These are phyloP conservation scores for Tinospora cordifolia DNA, from an alignment of 164 flowering plant species.

Conservation along the genomic window DNA sequence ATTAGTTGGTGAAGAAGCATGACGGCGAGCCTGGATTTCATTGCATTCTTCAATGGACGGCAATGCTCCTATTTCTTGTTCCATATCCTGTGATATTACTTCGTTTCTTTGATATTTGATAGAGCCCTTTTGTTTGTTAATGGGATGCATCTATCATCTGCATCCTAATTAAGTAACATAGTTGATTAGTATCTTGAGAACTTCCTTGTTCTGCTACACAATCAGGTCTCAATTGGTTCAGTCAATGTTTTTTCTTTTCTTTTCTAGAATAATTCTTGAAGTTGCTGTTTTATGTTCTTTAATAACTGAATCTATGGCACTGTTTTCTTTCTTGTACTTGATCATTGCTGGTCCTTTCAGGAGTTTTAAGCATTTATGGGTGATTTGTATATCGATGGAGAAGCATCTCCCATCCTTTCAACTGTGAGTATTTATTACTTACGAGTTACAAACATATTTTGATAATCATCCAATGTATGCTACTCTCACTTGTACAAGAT, in stretches of 20 bases:
- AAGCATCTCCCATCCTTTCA: slow-evolving; percentile 17
- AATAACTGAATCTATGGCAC: neutral
- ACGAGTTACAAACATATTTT: neutral
- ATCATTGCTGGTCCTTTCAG: slow-evolving; percentile 10
- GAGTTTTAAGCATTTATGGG: slow-evolving; percentile 30
- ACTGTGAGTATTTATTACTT: slow-evolving; percentile 24
- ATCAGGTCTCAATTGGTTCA: neutral
- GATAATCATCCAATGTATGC: neutral
- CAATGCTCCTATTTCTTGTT: neutral
- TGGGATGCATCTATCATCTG: neutral
- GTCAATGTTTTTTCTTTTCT: neutral
- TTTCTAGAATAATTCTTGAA: neutral
- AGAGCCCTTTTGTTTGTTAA: too few relatives aligned
- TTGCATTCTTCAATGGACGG: neutral
- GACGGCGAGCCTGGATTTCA: neutral
- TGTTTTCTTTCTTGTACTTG: neutral
- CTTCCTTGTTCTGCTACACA: too few relatives aligned
- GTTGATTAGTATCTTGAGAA: too few relatives aligned
- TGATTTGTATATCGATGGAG: slow-evolving; percentile 14
- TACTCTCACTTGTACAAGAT: neutral
- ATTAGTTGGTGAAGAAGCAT: too few relatives aligned
- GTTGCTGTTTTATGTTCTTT: neutral
- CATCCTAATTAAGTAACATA: neutral
- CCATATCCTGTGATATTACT: neutral
- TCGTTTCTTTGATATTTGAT: too few relatives aligned